Evolutionary conservation across 441 rosid species (phyloP).

Genomic region (Pelargonium myrrhifolium): DNA sequence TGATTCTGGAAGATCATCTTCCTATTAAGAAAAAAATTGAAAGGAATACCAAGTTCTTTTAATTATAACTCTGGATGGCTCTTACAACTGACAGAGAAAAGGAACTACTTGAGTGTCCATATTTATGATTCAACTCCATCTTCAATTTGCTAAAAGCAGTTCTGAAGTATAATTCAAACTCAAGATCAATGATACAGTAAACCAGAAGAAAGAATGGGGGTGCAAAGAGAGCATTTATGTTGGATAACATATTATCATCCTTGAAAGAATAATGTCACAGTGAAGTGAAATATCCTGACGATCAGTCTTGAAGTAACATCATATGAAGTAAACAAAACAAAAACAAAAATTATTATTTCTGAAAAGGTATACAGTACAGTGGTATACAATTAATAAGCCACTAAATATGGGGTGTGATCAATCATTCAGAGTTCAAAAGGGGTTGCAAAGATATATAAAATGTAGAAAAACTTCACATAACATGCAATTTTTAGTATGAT

Average conservation of each 20-base stretch:
- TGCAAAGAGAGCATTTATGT: background rate
- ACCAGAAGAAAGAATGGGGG: background rate
- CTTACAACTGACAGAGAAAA: background rate
- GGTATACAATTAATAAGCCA: background rate
- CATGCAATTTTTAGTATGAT: background rate
- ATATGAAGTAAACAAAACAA: background rate
- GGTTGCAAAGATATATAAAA: background rate
- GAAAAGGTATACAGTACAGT: no score
- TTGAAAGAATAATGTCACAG: background rate
- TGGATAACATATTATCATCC: background rate
- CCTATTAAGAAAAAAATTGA: conserved; percentile 37
- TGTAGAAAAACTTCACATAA: background rate
- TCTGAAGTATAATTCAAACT: background rate
- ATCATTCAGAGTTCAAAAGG: no score
- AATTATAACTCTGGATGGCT: conserved; percentile 11
- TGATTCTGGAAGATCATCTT: conserved; percentile 72
- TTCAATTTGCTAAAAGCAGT: background rate
- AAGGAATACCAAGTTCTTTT: conserved; percentile 15
- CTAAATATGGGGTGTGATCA: no score
- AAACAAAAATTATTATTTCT: no score
- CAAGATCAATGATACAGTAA: background rate
- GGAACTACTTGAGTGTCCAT: background rate
- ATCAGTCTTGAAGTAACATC: background rate
- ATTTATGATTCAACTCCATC: background rate
- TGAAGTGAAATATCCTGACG: background rate